phyloP scores from a whole-genome alignment of 2,329 filamentous ascomycete species.

The Colletotrichum orchidophilum region DNA sequence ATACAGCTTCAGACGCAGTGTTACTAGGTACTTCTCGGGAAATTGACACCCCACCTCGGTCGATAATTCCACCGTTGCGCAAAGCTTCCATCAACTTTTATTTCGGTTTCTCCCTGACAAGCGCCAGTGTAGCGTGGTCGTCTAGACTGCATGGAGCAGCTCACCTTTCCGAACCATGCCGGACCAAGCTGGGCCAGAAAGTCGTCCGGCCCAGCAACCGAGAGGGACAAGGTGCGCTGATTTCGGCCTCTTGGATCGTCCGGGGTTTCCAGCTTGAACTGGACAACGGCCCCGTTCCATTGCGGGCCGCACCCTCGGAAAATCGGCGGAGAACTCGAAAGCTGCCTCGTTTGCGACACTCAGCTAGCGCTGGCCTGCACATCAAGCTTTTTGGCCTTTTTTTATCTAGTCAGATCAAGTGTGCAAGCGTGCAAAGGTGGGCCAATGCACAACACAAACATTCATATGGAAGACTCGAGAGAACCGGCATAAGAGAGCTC shows the following conservation, averaged over 20 bases:
- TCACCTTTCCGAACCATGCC: background rate
- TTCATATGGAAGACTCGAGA: too few relatives aligned
- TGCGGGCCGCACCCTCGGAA: slow-evolving; percentile 19
- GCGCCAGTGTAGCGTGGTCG: background rate
- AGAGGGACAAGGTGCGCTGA: background rate
- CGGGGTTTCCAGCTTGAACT: background rate
- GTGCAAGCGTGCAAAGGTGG: background rate
- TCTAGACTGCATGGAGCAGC: background rate
- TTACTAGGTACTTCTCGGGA: background rate
- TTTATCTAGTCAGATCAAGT: background rate
- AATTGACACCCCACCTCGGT: slow-evolving; percentile 18
- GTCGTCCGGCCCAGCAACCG: background rate
- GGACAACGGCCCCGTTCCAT: background rate
- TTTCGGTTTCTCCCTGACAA: background rate
- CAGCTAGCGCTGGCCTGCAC: background rate
- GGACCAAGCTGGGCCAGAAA: background rate
- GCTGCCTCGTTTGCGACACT: background rate
- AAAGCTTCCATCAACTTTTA: background rate
- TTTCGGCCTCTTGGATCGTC: background rate
- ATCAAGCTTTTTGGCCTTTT: background rate
- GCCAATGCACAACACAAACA: background rate
- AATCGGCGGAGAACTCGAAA: slow-evolving; percentile 23
- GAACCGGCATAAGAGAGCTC: background rate
- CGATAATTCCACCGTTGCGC: background rate
- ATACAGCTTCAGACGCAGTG: background rate